Evolutionary conservation across 441 rosid genomes (phyloP), one percentile per base, ranked within the genome.

Genomic region (Erysimum pusillum): DNA sequence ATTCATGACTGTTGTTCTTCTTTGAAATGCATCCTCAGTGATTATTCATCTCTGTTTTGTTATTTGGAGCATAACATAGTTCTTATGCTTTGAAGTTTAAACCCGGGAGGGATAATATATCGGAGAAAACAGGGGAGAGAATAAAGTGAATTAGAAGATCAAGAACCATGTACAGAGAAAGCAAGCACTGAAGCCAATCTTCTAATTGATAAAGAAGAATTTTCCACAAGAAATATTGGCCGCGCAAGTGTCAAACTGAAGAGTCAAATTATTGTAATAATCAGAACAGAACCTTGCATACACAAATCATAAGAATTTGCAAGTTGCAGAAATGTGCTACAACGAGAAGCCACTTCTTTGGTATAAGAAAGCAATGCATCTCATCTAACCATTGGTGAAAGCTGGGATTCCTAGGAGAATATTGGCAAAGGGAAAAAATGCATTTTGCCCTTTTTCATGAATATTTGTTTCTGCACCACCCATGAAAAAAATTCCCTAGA

Each of bases 111-210:
- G 25, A 22, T 22, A 22, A 1, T 22, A n/a, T n/a, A n/a, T n/a
- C 25, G 25, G 25, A 22, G 25, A 22, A 22, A 22, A 10, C 44
- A 39, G 4, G 48, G 62, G 54, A 56, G 14, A 57, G 52, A 10
- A 70, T 75, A 15, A 67, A 44, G 42, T 11, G 18, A 41, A 57
- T 15, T 10, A 42, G 42, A 42, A 32, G 18, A 42, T 15, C 54
- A 53, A 42, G 17, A 41, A 54, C 4, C 51, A 32, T 66, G 17
- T 17, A 66, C 7, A 66, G 17, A 67, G 34, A 49, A 51, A 67
- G 46, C 56, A 63, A 22, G 14, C 31, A 14, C 38, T 3, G 25
- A 22, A 5, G 38, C 28, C 20, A 61, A 38, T 61, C 65, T 61
- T 34, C 63, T 34, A n/a, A 18, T 13, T 17, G 6, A 60, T 6